Evolutionary conservation across 805 yeast species (phyloP), one percentile per base, ranked within the genome.

Genomic region (Lipomyces starkeyi): DNA sequence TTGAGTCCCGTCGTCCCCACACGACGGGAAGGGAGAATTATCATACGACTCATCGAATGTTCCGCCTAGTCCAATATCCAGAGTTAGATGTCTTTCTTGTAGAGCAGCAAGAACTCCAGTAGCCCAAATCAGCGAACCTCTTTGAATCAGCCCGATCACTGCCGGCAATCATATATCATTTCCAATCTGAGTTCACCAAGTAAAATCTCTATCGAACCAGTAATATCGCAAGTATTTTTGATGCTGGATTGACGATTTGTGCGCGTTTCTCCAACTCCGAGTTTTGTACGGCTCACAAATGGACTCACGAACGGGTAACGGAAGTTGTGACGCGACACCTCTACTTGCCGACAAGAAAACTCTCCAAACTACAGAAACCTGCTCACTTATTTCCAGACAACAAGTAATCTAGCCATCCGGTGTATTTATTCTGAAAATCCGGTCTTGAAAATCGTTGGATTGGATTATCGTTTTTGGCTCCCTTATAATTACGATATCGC

Each of bases 401-500:
- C 49, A n/a, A 43, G 22, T n/a, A 11, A 43, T 43, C 22, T 17
- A n/a, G 13, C 22, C 20, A n/a, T n/a, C 13, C 22, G 49, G 49
- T n/a, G 49, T 7, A 43, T 17, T 17, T 37, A 11, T 37, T 14
- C 40, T 37, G 40, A 37, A 43, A 17, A 43, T 43, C 22, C 22
- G 14, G 13, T n/a, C 49, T 43, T 17, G 49, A 43, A 43, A 43
- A n/a, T n/a, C 22, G 22, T n/a, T n/a, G 49, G 22, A n/a, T 43
- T 43, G 49, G 49, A 43, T 43, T 29, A 29, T 29, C 32, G 17
- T 13, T 2, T 37, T 11, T 35, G 5, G 17, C 49, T 6, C 49
- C 49, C 49, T n/a, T n/a, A n/a, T 14, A 43, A 43, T 43, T 43
- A n/a, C 49, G 20, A 43, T 43, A 43, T 43, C 49, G 49, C n/a